A percentile compares a stretch with the other conserved stretches of the same genome.
phyloP scores from a whole-genome alignment of 352 stramenopile genomes.

The Thraustotheca clavata region DNA sequence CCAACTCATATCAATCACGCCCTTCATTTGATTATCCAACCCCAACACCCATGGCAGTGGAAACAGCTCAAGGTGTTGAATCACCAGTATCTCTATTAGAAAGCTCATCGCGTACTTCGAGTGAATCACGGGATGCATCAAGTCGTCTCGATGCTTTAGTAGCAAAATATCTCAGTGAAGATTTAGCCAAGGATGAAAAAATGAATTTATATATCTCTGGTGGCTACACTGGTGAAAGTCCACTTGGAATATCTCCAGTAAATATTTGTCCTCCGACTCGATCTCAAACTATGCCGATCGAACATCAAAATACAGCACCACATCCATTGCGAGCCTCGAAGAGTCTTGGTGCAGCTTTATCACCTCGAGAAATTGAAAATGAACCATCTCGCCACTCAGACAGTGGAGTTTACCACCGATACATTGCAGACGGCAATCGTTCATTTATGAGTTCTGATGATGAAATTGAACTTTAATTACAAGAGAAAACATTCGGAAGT shows the following conservation, averaged over 20 bases:
- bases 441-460: conserved; percentile 11
- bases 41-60: no score
- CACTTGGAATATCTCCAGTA: no score
- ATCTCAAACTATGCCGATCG: not conserved
- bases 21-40: no score
- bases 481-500: no score
- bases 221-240: no score
- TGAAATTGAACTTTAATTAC: conserved; percentile 16
- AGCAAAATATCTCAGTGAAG: conserved; percentile 11
- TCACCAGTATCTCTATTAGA: not conserved
- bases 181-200: not conserved
- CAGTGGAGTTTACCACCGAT: conserved; percentile 3
- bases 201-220: no score
- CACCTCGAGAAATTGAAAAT: not conserved
- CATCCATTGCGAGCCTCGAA: not conserved
- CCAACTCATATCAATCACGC: not conserved
- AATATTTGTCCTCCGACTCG: not conserved
- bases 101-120: not conserved
- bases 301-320: not conserved
- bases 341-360: not conserved
- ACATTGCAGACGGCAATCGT: conserved; percentile 1
- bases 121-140: not conserved
- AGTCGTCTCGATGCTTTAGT: conserved; percentile 10
- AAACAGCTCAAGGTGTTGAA: no score
- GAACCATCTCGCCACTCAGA: not conserved